Base-by-base conservation (phyloP, 257 asterid species). In the Lycium barbarum region DNA sequence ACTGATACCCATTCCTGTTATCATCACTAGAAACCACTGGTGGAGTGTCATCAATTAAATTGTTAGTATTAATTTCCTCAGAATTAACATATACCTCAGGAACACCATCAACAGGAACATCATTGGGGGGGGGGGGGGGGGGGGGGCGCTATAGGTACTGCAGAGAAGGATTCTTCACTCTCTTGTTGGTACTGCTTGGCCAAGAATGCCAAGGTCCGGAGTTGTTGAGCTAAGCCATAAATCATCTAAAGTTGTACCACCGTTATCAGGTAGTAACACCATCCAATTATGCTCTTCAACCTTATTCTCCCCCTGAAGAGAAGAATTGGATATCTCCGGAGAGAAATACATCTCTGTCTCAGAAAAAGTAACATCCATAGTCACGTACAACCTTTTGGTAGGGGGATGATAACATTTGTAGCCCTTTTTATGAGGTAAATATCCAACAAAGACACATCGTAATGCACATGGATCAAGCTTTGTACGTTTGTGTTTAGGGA, bases 401-500 rank as follows among this genome's bases (percentile, higher is more conserved):
- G 8, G 51, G 1, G 79, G 79, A 49, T 62, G 51, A 49, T 84
- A 84, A 47, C 79, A 22, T 12, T 53, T 53, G 58, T 53, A 53
- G 5, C 58, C 58, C 17, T 54, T 54, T 54, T 54, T 54, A 54
- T 49, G 2, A 20, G 38, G 6, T 13, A 15, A 83, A 84, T 84
- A 84, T 6, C 86, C 55, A 15, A 84, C 45, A 62, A 76, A 74
- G n/a, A 47, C 78, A 84, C 86, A 76, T 2, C 18, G 13, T 14
- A 58, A 8, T 4, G 72, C 89, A 68, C 83, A 79, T 1, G 83
- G 74, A 14, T 84, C 87, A 7, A 84, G 57, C 43, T 87, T 84
- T 0, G 61, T 70, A 0, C 47, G 53, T 14, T 55, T 47, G 57
- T 80, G n/a, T 38, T 84, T 86, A 13, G 18, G 81, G 7, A 83